These are phyloP conservation scores for Trichoderma sp. DNA, from an alignment of 2,329 filamentous ascomycete genomes.

Conservation along the genomic window DNA sequence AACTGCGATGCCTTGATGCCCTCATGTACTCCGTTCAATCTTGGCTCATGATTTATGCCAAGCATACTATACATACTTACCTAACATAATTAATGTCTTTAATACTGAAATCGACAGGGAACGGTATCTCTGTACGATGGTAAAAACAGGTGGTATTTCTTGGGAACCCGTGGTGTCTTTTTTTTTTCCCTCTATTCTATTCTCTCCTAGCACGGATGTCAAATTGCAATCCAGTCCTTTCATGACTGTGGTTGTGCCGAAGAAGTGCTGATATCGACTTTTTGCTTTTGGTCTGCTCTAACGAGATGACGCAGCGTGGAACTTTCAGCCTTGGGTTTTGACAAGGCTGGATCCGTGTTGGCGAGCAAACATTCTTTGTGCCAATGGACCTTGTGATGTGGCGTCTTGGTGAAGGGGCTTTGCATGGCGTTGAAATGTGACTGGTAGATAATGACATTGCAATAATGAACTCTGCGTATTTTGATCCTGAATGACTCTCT, in stretches of 20 bases:
- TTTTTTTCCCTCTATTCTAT: neutral
- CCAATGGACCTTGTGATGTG: neutral
- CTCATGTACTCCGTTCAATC: conserved; percentile 8
- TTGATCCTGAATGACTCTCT: neutral
- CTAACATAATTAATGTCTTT: conserved; percentile 15
- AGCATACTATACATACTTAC: conserved; percentile 13
- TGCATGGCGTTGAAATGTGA: neutral
- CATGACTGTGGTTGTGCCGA: conserved; percentile 96
- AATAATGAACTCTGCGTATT: neutral
- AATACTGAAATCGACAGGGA: conserved; percentile 2
- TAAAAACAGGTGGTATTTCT: neutral
- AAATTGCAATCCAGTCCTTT: conserved; percentile 91
- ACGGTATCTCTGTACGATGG: neutral
- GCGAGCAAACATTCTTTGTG: conserved; percentile 29
- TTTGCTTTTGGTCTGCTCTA: conserved; percentile 31
- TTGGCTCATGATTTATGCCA: conserved; percentile 18
- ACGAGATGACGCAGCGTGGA: conserved; percentile 27
- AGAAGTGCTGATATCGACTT: conserved; percentile 88
- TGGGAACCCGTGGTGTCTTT: neutral
- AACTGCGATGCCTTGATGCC: conserved; percentile 13
- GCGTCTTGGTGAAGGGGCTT: too few relatives aligned
- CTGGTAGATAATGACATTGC: neutral
- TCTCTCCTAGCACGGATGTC: conserved; percentile 83
- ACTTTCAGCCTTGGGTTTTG: conserved; percentile 18
- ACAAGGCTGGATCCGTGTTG: conserved; percentile 23